Evolutionary conservation across 176 grass and related monocot genomes (phyloP), one percentile per base, ranked within the genome.

Genomic region (Microstegium vimineum): DNA sequence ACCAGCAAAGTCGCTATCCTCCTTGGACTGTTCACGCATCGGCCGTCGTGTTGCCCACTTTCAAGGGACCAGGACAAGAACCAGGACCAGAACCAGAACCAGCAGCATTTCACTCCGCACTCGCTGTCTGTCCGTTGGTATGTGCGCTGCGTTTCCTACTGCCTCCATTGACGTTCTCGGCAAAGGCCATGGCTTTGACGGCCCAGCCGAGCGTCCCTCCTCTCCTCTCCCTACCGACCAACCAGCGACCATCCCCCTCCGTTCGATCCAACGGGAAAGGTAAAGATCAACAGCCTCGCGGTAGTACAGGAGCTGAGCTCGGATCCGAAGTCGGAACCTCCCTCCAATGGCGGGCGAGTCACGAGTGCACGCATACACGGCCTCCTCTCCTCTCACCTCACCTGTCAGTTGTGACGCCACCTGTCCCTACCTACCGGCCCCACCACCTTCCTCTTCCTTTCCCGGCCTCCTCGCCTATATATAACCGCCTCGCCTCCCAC

Each of bases 401-500:
- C 70, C 71, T 80, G 75, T 84, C 73, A 83, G 60, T 30, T 62
- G 60, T 62, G 60, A 62, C 60, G 60, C 60, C 11, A 62, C 25
- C 60, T 30, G 60, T 62, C 33, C 70, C 42, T 62, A 26, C 86
- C 69, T 41, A 33, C 86, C 45, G 26, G 25, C 69, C 71, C 60
- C 74, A 69, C 84, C 76, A 65, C 35, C 83, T 86, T 86, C 79
- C 46, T 74, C 37, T 46, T 11, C 67, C 60, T 73, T 77, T 86
- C 78, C 64, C 82, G 46, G 34, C 14, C 43, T 31, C 65, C 11
- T 22, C 57, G 60, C 42, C 60, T 13, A 12, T 86, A 90, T 90
- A 90, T 73, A 66, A 16, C 65, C 57, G 18, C 59, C 72, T 73
- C 69, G 76, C 13, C 47, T 34, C 63, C 42, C 87, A 33, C 27